Percentiles rank a stretch among this genome's conserved stretches.
Evolutionary conservation across 306 rosid genomes (phyloP).

Genomic region (Quercus ilex): DNA sequence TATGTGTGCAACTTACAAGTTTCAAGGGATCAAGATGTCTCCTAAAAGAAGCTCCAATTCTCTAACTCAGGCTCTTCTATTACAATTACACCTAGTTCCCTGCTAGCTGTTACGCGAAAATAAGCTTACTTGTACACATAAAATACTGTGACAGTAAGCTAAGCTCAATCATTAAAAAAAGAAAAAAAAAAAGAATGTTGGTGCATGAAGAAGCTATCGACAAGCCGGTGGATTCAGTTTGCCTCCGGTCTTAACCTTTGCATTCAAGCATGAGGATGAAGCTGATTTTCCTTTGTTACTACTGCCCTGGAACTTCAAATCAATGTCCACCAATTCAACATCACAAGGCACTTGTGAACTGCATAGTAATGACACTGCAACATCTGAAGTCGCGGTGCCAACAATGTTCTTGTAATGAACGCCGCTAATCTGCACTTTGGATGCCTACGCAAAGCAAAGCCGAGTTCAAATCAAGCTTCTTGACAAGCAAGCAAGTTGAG

Average conservation of each 20-base stretch:
- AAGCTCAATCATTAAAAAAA: too few relatives aligned
- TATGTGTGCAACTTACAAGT: not conserved
- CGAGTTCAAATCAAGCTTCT: too few relatives aligned
- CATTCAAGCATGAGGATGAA: constrained; percentile 43
- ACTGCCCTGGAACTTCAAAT: not conserved
- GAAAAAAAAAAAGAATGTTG: not conserved
- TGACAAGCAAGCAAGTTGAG: too few relatives aligned
- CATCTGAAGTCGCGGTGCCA: not conserved
- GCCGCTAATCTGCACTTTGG: not conserved
- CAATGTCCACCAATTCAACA: not conserved
- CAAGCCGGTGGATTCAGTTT: constrained; percentile 45
- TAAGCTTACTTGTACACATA: not conserved
- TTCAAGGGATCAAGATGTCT: not conserved
- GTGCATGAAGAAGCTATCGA: not conserved
- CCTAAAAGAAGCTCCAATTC: not conserved
- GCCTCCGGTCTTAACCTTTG: constrained; percentile 39
- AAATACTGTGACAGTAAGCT: too few relatives aligned
- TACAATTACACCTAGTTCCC: not conserved
- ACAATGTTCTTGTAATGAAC: not conserved
- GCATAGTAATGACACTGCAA: not conserved
- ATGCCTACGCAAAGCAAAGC: not conserved
- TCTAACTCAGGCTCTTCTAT: not conserved
- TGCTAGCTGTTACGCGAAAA: not conserved
- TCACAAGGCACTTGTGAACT: not conserved
- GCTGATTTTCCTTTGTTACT: not conserved